These are phyloP conservation scores for Pseudonitzschia multiseries DNA, from an alignment of 108 stramenopile genomes.

Conservation along the genomic window DNA sequence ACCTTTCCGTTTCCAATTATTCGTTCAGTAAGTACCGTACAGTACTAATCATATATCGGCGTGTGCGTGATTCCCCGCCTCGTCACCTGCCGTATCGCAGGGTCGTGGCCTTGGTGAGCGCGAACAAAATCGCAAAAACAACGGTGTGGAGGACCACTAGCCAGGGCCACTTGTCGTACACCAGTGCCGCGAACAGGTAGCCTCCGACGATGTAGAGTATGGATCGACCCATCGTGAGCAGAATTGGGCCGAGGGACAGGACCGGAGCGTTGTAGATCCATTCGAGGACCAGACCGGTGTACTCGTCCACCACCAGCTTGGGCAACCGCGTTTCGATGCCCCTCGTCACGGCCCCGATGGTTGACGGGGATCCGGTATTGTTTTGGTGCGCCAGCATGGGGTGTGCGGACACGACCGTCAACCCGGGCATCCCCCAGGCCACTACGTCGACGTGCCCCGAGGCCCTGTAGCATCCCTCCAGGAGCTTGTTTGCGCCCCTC, in stretches of 20 bases:
- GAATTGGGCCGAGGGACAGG: constrained; percentile 6
- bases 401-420: constrained; percentile 5
- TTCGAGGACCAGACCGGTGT: constrained; percentile 17
- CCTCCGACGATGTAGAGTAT: background rate
- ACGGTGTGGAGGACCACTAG: background rate
- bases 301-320: constrained; percentile 6
- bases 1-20: too few species aligned
- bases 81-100: background rate
- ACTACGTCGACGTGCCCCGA: constrained; percentile 24
- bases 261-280: constrained; percentile 27
- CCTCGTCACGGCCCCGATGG: constrained; percentile 24
- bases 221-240: constrained; percentile 5
- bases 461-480: background rate
- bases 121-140: background rate
- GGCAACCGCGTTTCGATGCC: constrained; percentile 22
- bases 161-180: background rate
- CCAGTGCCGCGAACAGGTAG: background rate
- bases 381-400: constrained; percentile 20
- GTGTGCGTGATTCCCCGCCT: background rate
- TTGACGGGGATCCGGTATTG: constrained; percentile 16
- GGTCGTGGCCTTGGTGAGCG: background rate
- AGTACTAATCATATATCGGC: too few species aligned
- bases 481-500: constrained; percentile 27
- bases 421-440: constrained; percentile 17
- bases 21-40: too few species aligned